phyloP scores from a whole-genome alignment of 768 basidiomycete genomes.

The Naematelia aurantialba region DNA sequence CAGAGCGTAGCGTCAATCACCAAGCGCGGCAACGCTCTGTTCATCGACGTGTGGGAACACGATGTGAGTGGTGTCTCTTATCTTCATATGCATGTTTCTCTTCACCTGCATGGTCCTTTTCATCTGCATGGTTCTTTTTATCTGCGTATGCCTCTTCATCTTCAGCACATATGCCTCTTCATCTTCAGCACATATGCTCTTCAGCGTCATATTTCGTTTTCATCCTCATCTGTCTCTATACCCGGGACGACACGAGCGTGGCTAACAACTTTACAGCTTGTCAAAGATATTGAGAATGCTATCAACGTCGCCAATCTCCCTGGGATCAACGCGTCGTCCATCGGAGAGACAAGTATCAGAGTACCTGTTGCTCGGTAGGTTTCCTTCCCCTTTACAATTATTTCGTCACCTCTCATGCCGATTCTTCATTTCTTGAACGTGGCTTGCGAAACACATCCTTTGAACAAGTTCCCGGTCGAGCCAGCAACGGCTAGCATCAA shows the following conservation, averaged over 20 bases:
- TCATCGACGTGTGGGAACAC: conserved; percentile 47
- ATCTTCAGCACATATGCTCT: no score
- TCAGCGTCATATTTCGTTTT: no score
- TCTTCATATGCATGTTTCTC: background rate
- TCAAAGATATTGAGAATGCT: conserved; percentile 48
- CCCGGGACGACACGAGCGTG: no score
- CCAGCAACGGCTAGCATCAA: no score
- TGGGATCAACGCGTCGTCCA: conserved; percentile 44
- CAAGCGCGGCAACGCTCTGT: conserved; percentile 37
- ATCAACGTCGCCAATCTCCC: conserved; percentile 49
- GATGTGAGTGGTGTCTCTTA: conserved; percentile 28
- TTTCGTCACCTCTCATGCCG: background rate
- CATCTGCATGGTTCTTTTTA: no score
- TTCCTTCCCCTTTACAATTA: background rate
- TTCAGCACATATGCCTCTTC: no score
- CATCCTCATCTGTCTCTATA: no score
- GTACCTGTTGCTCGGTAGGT: conserved; percentile 45
- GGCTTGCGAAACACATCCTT: background rate
- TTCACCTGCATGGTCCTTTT: background rate
- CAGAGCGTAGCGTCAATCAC: conserved; percentile 47
- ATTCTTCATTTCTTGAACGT: background rate
- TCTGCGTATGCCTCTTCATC: no score
- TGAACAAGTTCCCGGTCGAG: no score
- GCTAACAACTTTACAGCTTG: conserved; percentile 20
- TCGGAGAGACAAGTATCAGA: conserved; percentile 43